Evolutionary conservation across 805 yeast species (phyloP).

Genomic region (Myxozyma kluyveri): DNA sequence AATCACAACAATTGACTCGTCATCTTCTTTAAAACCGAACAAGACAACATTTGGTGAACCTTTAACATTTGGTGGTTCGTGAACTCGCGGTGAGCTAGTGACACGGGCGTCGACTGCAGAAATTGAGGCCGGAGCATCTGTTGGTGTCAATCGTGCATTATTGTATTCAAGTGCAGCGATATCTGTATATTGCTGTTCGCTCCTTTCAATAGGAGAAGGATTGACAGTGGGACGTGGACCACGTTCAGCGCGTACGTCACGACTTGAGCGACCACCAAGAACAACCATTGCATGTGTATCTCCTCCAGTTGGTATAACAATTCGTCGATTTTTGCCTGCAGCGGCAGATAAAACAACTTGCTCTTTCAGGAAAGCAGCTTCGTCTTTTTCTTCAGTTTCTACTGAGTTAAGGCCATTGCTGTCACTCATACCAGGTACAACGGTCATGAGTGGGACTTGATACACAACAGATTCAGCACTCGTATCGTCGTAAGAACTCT

Average conservation of each 20-base stretch:
- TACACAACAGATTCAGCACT: background rate
- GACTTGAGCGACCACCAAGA: constrained; percentile 19
- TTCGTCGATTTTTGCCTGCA: constrained; percentile 1
- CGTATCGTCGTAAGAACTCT: no score
- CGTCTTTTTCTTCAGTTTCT: background rate
- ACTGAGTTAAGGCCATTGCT: background rate
- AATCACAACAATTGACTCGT: constrained; percentile 11
- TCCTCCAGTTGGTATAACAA: constrained; percentile 8
- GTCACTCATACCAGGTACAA: background rate
- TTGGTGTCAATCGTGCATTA: background rate
- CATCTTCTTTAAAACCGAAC: constrained; percentile 7
- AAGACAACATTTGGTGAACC: no score
- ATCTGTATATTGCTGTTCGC: background rate
- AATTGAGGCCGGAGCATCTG: background rate
- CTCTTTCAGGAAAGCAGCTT: no score
- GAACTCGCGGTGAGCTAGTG: constrained; percentile 14
- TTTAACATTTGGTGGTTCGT: no score
- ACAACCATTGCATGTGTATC: constrained; percentile 9
- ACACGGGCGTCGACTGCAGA: background rate
- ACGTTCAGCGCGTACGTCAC: constrained; percentile 8
- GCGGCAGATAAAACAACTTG: no score
- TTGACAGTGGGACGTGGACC: constrained; percentile 12
- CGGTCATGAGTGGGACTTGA: background rate
- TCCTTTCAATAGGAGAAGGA: background rate
- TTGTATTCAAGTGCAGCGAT: background rate